Evolutionary conservation across 768 basidiomycete species (phyloP), one percentile per base, ranked within the genome.

Genomic region (Leucocoprinus sp.): DNA sequence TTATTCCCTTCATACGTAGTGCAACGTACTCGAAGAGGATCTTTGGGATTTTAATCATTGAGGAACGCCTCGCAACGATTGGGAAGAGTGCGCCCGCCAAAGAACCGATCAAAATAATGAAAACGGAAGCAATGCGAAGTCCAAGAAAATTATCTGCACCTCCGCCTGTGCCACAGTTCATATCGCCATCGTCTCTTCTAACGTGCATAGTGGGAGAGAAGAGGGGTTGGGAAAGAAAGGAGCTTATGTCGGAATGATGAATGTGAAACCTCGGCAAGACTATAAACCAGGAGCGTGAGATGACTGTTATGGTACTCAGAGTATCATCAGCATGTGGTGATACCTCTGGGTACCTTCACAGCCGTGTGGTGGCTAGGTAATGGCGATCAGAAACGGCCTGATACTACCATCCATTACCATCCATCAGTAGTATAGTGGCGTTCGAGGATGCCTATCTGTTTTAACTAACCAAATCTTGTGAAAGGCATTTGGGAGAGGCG

Each of bases 41-140:
- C 38, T 70, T 72, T 9, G 85, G 85, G 3, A 87, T 66, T 38
- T 61, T 67, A 8, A 87, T 47, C 68, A 70, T 70, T 6, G 56
- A 64, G 0, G 75, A 67, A 39, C 75, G 68, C 37, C 57, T 69
- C 4, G 82, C 72, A 18, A 88, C 55, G 24, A 91, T 69, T 12
- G 89, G 89, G 63, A 90, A 85, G 42, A 82, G 64, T 4, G 85
- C 75, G 12, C 85, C 87, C 8, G 59, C 52, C 6, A 65, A 62
- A 2, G 84, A 83, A 18, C 76, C 72, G 2, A 66, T 57, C 48
- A 86, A 68, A 56, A 91, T 78, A 54, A 92, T 69, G 63, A 91
- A 91, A 52, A 90, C 62, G 17, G 85, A 76, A 0, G 73, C 87
- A 37, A 90, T 69, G 3, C 88, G 76, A 36, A 91, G 64, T 24